phyloP scores from a whole-genome alignment of 2,329 filamentous ascomycete genomes.

The Microdochium trichocladiopsis region DNA sequence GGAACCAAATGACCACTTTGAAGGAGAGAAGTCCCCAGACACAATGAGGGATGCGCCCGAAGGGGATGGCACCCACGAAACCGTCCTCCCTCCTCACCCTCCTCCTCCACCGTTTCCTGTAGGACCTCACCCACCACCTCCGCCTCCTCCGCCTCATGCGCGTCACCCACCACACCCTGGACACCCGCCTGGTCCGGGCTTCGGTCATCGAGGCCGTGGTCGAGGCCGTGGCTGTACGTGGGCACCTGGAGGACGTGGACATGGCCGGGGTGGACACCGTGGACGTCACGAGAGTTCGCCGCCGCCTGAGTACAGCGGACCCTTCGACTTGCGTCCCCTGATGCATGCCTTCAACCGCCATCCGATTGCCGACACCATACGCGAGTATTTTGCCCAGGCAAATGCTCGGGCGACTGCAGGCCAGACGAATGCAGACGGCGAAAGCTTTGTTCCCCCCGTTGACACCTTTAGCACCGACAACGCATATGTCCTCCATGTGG shows the following conservation, averaged over 20 bases:
- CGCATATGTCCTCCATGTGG: constrained; percentile 65
- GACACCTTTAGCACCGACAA: constrained; percentile 67
- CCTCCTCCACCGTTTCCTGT: constrained; percentile 9
- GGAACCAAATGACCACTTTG: constrained; percentile 17
- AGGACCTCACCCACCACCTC: constrained; percentile 10
- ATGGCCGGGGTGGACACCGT: constrained; percentile 5
- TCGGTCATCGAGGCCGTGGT: constrained; percentile 10
- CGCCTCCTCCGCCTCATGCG: constrained; percentile 5
- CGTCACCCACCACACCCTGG: no score
- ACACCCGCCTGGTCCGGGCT: constrained; percentile 14
- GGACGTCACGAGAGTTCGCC: constrained; percentile 8
- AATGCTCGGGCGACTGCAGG: constrained; percentile 9
- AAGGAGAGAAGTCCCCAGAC: constrained; percentile 27
- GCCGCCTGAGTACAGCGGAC: constrained; percentile 10
- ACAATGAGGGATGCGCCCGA: constrained; percentile 13
- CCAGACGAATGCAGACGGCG: constrained; percentile 8
- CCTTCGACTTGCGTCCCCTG: constrained; percentile 30
- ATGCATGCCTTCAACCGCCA: constrained; percentile 32
- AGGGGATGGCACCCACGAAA: constrained; percentile 5
- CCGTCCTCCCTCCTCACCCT: constrained; percentile 5
- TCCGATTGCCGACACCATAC: constrained; percentile 33
- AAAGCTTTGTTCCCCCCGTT: constrained; percentile 55
- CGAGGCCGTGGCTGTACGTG: constrained; percentile 6
- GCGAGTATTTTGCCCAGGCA: constrained; percentile 26
- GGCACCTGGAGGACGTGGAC: background rate